These are phyloP conservation scores for Torrubiella hemipterigena DNA, from an alignment of 2,329 filamentous ascomycete species.

Conservation along the genomic window DNA sequence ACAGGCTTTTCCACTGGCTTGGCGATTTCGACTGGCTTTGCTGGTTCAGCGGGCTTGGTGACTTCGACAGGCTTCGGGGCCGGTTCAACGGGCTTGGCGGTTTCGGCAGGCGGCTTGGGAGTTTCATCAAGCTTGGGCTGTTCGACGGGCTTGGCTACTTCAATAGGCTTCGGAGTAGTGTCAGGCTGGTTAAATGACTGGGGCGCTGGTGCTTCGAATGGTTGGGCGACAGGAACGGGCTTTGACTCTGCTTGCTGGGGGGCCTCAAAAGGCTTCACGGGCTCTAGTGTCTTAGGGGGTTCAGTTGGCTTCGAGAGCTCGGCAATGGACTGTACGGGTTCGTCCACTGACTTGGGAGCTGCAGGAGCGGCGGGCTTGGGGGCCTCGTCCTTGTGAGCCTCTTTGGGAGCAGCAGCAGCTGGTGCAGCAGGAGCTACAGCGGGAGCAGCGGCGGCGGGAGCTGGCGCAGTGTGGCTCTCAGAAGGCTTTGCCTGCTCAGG, in stretches of 20 bases:
- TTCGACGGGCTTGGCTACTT: neutral
- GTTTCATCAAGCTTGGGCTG: neutral
- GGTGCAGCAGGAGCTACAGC: too few species aligned
- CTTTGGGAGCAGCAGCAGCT: too few species aligned
- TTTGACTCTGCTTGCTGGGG: too few species aligned
- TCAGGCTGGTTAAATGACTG: neutral
- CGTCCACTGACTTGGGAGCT: too few species aligned
- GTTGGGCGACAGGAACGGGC: neutral
- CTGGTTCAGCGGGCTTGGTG: neutral
- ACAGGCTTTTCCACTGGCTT: neutral
- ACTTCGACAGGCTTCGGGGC: neutral
- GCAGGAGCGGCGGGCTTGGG: too few species aligned
- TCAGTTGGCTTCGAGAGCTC: too few species aligned
- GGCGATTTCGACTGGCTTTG: conserved; percentile 1
- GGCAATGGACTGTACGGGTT: too few species aligned
- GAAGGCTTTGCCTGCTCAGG: too few species aligned
- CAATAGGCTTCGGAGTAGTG: neutral
- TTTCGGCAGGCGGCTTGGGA: neutral
- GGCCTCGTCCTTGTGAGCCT: too few species aligned
- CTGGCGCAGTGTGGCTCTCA: too few species aligned
- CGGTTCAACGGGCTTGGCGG: neutral
- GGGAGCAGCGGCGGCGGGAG: too few species aligned
- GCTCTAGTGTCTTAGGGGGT: too few species aligned
- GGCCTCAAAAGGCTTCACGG: neutral
- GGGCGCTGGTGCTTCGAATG: neutral